Evolutionary conservation across 441 rosid genomes (phyloP), one percentile per base, ranked within the genome.

Genomic region (Rhodomyrtus psidioides): DNA sequence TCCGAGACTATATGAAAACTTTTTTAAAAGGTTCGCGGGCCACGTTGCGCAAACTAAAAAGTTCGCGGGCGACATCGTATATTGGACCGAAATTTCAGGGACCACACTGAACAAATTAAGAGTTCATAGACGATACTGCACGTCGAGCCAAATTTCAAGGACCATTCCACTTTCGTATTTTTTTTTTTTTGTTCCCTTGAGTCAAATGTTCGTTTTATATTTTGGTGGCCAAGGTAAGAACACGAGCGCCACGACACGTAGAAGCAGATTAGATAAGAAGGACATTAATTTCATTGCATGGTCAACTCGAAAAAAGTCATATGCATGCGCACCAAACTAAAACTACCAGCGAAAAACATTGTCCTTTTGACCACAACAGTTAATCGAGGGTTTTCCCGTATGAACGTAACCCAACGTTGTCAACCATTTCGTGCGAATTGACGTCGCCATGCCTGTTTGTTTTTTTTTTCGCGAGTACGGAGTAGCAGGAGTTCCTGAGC

Each of bases 71-170:
- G 55, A 53, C 10, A 27, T 59, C 7, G 0, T 3, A 27, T 4
- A 3, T 59, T 27, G 34, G 9, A 3, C 0, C 39, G 15, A 27
- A 59, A 19, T 59, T 27, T 3, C 15, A 15, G 24, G 6, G 44
- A 1, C 1, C 5, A 12, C 23, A 30, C 17, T 9, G 1, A 17
- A 62, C 3, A 62, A 17, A 30, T 62, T 62, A 17, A 62, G 4
- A 62, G 1, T 62, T 30, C 1, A 17, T 2, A 0, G 12, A 17
- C 0, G 7, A 1, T 1, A 62, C 9, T 62, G 0, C 6, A 28
- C 2, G 3, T 62, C 17, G 6, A 8, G 15, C 42, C 1, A 4
- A 16, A 30, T 0, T 62, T 30, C 0, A 19, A 0, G 4, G 12
- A 17, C 1, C 3, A 16, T 17, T 4, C 27, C 19, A 15, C 27